Percentiles rank a stretch among this genome's conserved stretches.
Evolutionary conservation across 2,329 filamentous ascomycete genomes (phyloP).

Genomic region (Colletotrichum sojae): DNA sequence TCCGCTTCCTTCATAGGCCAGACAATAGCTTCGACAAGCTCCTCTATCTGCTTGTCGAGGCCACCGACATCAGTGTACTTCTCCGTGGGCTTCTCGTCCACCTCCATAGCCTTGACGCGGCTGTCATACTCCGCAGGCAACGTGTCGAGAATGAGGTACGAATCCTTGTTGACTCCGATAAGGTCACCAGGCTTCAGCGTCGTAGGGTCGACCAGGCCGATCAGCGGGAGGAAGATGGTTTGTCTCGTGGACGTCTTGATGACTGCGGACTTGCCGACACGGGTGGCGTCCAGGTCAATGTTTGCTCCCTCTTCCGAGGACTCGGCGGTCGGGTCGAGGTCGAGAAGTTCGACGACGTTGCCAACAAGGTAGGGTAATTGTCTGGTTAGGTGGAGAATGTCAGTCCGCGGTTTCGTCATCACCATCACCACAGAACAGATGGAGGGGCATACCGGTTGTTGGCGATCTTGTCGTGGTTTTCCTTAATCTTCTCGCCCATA

Average conservation of each 20-base stretch:
- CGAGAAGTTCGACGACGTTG: conserved; percentile 97
- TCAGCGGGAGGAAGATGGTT: conserved; percentile 97
- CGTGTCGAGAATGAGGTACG: conserved; percentile 96
- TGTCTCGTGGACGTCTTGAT: conserved; percentile 99
- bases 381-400: conserved; percentile 61
- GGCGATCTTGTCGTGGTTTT: conserved; percentile 98
- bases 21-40: conserved; percentile 97
- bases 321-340: conserved; percentile 95
- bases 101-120: conserved; percentile 99
- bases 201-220: conserved; percentile 95
- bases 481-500: conserved; percentile 99
- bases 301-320: conserved; percentile 98
- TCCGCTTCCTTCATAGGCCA: conserved; percentile 99
- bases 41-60: conserved; percentile 98
- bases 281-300: conserved; percentile 96
- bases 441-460: conserved; percentile 85
- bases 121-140: conserved; percentile 98
- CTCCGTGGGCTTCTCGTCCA: conserved; percentile 99
- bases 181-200: conserved; percentile 95
- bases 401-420: conserved; percentile 38
- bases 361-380: conserved; percentile 98
- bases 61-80: conserved; percentile 99
- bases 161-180: conserved; percentile 99
- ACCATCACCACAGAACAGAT: not conserved
- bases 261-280: conserved; percentile 97